Evolutionary conservation across 2,329 filamentous ascomycete species (phyloP).

Genomic region (Verruconis gallopava): DNA sequence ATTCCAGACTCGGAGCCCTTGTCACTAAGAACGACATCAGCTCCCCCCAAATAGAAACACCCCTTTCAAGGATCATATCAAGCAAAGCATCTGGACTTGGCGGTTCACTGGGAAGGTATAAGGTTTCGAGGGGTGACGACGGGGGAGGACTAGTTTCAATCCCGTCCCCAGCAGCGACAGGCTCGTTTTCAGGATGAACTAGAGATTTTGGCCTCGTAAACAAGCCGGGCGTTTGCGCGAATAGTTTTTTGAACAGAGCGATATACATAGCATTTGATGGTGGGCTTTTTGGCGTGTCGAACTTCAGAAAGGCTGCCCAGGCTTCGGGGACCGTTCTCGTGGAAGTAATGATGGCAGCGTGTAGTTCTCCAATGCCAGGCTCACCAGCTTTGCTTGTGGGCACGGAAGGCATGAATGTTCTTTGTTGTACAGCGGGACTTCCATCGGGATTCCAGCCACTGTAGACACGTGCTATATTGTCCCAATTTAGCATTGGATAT

Average conservation of each 20-base stretch:
- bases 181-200: too few species aligned
- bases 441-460: slow-evolving; percentile 51
- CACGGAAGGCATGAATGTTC: neutral
- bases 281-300: slow-evolving; percentile 30
- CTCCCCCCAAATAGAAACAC: slow-evolving; percentile 35
- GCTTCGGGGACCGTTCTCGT: slow-evolving; percentile 50
- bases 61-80: slow-evolving; percentile 39
- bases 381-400: neutral
- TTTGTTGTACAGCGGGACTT: slow-evolving; percentile 46
- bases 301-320: slow-evolving; percentile 51
- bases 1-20: slow-evolving; percentile 2
- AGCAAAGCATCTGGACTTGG: slow-evolving; percentile 47
- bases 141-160: slow-evolving; percentile 2
- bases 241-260: slow-evolving; percentile 45
- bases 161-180: slow-evolving; percentile 6
- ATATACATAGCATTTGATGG: slow-evolving; percentile 33
- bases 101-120: slow-evolving; percentile 27
- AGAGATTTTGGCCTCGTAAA: too few species aligned
- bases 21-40: slow-evolving; percentile 45
- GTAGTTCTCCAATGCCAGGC: slow-evolving; percentile 26
- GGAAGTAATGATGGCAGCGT: slow-evolving; percentile 44
- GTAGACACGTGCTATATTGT: slow-evolving; percentile 39
- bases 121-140: slow-evolving; percentile 2
- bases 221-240: too few species aligned
- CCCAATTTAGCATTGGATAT: slow-evolving; percentile 39